Evolutionary conservation across 2,329 filamentous ascomycete species (phyloP).

Genomic region (Diaporthe eres): DNA sequence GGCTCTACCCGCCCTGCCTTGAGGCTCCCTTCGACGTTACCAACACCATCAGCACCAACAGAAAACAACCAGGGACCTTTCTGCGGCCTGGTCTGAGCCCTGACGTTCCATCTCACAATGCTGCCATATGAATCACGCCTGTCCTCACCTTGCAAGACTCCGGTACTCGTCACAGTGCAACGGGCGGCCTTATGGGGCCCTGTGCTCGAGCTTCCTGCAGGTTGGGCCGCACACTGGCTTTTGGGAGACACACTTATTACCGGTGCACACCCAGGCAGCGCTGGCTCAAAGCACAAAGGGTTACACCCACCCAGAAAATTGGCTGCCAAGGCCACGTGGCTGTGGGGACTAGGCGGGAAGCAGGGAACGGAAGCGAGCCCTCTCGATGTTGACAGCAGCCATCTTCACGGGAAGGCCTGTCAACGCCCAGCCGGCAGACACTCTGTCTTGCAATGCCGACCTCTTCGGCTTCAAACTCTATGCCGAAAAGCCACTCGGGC

Average conservation of each 20-base stretch:
- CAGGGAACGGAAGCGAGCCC: constrained; percentile 2
- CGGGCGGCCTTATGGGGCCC: not conserved
- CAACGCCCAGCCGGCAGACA: not conserved
- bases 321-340: constrained; percentile 31
- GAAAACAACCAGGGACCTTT: not conserved
- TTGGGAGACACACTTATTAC: not conserved
- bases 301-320: not conserved
- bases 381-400: constrained; percentile 8
- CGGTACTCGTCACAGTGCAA: not conserved
- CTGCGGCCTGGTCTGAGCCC: not conserved
- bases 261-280: too few relatives aligned
- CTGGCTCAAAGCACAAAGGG: not conserved
- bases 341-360: constrained; percentile 8
- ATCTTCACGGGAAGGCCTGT: not conserved
- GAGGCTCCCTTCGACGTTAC: not conserved
- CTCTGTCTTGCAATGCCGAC: not conserved
- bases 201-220: not conserved
- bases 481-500: constrained; percentile 1
- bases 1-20: constrained; percentile 4
- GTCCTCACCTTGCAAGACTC: not conserved
- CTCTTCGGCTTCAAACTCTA: not conserved
- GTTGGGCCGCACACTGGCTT: not conserved
- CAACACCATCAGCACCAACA: not conserved
- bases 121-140: not conserved
- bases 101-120: not conserved